Base-by-base conservation (phyloP, 176 grass and related monocot genomes). In the Pontederia paniculata region DNA sequence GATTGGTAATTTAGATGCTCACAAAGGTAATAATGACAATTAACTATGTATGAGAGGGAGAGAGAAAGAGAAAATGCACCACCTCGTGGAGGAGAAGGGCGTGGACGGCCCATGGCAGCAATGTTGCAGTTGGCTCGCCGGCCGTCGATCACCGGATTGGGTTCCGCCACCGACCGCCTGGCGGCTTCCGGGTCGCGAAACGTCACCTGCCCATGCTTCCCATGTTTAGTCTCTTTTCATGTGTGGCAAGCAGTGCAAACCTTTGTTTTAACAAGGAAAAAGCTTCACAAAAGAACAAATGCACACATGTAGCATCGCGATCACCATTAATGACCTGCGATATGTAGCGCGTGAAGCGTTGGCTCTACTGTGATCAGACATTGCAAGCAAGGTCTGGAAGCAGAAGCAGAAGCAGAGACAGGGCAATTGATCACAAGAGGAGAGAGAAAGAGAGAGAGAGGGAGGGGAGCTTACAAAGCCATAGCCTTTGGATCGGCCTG, bases 91-190 rank as follows among this genome's bases (percentile, higher is more conserved):
- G 65, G 76, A 52, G 80, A 45, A 9, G 80, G 64, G n/a, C 83
- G 70, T 53, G 86, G 80, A 73, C 80, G 83, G 13, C 83, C 83
- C 71, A 74, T 41, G 19, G 93, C 76, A 14, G 93, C 93, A 84
- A 98, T 98, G 86, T 98, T 98, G 76, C 93, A 98, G 77, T 98
- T 98, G 60, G 93, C 93, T 41, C 83, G 86, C 65, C 93, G 75
- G 25, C 86, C 80, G 68, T 80, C 83, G 65, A 98, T 98, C 73
- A 88, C 57, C 49, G 86, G 93, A 72, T 98, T 98, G 20, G 80
- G 86, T 17, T 91, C 67, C 69, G 60, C 80, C 77, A 98, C 93
- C 22, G 93, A 69, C 65, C 70, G 77, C 57, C 63, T 64, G 50
- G 93, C 93, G 10, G 93, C 50, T 19, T 91, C 83, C 37, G 86